These are phyloP conservation scores for Raphanus raphanistrum DNA, from an alignment of 345 rosid species.

Conservation along the genomic window DNA sequence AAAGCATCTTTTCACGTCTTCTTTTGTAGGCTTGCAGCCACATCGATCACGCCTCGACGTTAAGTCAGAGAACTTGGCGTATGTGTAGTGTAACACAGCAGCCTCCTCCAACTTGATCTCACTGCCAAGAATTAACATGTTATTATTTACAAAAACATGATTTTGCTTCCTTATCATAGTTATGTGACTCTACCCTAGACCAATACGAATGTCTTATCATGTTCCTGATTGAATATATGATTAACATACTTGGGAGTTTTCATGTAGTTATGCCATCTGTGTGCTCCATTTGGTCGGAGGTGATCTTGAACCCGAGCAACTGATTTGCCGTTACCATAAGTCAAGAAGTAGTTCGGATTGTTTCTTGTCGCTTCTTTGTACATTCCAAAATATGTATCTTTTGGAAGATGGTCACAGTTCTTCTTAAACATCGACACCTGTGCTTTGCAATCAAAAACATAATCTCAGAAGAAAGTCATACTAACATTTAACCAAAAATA, in stretches of 20 bases:
- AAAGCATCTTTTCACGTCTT: constrained; percentile 95
- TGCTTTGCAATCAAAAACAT: no score
- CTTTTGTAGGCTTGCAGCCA: constrained; percentile 98
- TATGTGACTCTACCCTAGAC: no score
- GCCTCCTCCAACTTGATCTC: constrained; percentile 94
- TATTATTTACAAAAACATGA: neutral
- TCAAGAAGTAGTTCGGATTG: constrained; percentile 92
- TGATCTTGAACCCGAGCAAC: constrained; percentile 84
- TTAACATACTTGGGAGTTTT: constrained; percentile 72
- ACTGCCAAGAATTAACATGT: constrained; percentile 36
- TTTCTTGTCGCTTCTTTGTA: constrained; percentile 88
- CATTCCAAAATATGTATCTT: constrained; percentile 91
- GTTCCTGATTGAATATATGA: neutral
- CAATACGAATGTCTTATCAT: neutral
- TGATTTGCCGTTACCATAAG: constrained; percentile 94
- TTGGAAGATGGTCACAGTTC: constrained; percentile 93
- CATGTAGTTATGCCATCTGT: constrained; percentile 98
- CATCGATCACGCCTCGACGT: constrained; percentile 92
- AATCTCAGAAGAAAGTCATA: no score
- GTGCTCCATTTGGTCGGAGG: constrained; percentile 99
- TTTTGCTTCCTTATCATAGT: no score
- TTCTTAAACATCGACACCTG: constrained; percentile 96
- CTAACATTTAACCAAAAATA: no score
- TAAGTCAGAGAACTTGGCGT: constrained; percentile 87
- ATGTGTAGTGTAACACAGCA: constrained; percentile 92